These are phyloP conservation scores for Graphiopsis chlorocephala DNA, from an alignment of 2,329 filamentous ascomycete species.

Conservation along the genomic window DNA sequence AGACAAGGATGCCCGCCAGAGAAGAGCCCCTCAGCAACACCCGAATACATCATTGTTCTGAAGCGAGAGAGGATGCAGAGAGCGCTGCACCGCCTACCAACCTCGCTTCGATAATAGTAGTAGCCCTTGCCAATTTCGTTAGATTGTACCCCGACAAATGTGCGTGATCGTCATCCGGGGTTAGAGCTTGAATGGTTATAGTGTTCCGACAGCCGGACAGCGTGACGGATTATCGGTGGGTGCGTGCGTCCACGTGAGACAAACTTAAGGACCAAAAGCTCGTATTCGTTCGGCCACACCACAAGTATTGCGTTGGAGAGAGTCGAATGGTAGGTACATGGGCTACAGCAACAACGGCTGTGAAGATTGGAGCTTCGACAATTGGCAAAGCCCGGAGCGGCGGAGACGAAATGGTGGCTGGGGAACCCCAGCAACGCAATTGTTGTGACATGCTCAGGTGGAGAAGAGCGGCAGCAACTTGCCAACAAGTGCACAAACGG, in stretches of 20 bases:
- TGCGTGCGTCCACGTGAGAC: background rate
- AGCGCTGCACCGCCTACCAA: background rate
- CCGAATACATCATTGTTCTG: background rate
- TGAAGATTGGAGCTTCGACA: background rate
- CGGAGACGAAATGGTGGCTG: background rate
- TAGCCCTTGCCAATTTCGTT: background rate
- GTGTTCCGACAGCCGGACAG: background rate
- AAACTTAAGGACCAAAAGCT: background rate
- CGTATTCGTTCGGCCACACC: background rate
- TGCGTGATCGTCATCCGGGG: background rate
- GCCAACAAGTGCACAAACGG: too few species aligned
- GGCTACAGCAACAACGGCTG: background rate
- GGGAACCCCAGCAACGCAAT: background rate
- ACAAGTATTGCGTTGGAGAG: background rate
- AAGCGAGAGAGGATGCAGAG: background rate
- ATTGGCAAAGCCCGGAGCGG: background rate
- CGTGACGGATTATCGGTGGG: background rate
- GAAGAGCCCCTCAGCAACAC: background rate
- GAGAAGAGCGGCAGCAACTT: background rate
- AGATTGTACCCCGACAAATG: background rate
- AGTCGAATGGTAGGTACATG: background rate
- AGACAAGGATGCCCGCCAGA: background rate
- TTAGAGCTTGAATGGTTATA: background rate
- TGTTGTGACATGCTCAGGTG: background rate
- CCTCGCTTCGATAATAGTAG: background rate